Base-by-base conservation (phyloP, 2,329 filamentous ascomycete genomes). In the Aspergillus sp. region DNA sequence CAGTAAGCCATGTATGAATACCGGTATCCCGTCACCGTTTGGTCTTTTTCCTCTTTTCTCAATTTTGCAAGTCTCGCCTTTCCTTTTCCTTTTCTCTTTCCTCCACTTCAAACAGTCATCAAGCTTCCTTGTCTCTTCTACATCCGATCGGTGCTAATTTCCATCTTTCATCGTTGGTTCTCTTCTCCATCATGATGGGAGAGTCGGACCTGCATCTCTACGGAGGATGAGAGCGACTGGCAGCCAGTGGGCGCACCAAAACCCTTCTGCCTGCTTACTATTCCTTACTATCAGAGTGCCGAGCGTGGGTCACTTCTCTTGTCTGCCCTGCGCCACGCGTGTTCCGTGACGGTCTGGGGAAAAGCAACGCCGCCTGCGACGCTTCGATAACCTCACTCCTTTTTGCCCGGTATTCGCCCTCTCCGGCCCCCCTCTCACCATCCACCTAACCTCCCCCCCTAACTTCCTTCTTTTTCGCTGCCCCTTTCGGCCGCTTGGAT, bases 241-340 rank as follows among this genome's bases (percentile, higher is more conserved):
- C 36, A 42, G 36, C 36, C 36, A 7, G 16, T 42, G 36, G 36
- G 14, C 36, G 36, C 36, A n/a, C 36, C 36, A 58, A 58, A 59
- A 57, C 52, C 54, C 49, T 62, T 60, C 62, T 64, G 62, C 62
- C 62, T 62, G 49, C 49, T 51, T 53, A 47, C 24, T 32, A 51
- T 57, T 62, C 42, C 49, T 51, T 53, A 47, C 24, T 32, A 51
- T 56, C 59, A 56, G 51, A 54, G 46, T 22, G 52, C 51, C 59
- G 56, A 59, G 54, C 56, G 60, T 64, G 60, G 63, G 60, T 63
- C 60, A 46, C 11, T 39, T 52, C 52, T 55, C 42, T 57, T 31
- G 42, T 54, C 36, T n/a, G 36, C 56, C 39, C 62, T 60, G 60
- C 62, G 58, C 62, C 62, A 64, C 62, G 53, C 57, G 12, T 52